Conservation (phyloP, 1,284 basidiomycete genomes). For the Microbotryum intermedium region DNA sequence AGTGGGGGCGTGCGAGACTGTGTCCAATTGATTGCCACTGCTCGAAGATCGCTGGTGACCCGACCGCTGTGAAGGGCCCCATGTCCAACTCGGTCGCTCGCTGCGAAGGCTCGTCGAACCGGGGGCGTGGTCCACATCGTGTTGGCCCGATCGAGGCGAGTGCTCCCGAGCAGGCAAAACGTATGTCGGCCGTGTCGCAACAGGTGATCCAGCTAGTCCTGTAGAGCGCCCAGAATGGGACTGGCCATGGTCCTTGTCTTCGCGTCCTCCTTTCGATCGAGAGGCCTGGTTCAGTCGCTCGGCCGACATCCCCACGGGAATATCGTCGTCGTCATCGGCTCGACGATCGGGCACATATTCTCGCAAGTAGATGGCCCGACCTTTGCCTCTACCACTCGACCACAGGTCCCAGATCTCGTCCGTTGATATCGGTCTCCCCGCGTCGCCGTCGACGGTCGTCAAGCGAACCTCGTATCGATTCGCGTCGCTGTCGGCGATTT, state of each 20-base stretch:
- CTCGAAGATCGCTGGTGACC: neutral
- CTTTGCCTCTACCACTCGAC: constrained; percentile 45
- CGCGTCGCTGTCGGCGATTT: constrained; percentile 74
- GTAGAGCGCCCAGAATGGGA: neutral
- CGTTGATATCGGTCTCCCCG: constrained; percentile 60
- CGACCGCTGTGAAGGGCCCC: constrained; percentile 3
- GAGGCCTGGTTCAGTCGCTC: constrained; percentile 13
- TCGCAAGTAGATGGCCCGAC: constrained; percentile 53
- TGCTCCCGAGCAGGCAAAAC: neutral
- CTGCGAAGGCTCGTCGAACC: constrained; percentile 3
- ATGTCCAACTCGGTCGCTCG: constrained; percentile 13
- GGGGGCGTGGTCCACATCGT: constrained; percentile 14
- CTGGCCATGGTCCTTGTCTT: constrained; percentile 1
- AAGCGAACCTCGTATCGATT: constrained; percentile 67
- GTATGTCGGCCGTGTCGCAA: neutral
- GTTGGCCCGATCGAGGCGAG: neutral
- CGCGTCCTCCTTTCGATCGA: neutral
- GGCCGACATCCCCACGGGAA: constrained; percentile 13
- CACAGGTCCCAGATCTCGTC: constrained; percentile 65
- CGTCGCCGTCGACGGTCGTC: constrained; percentile 69
- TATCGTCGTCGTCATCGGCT: constrained; percentile 3
- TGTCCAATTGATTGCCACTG: neutral
- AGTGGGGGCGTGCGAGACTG: neutral
- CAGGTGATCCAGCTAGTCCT: neutral
- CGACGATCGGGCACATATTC: neutral